phyloP scores from a whole-genome alignment of 148 eudicot genomes.

The Chenopodium formosanum region DNA sequence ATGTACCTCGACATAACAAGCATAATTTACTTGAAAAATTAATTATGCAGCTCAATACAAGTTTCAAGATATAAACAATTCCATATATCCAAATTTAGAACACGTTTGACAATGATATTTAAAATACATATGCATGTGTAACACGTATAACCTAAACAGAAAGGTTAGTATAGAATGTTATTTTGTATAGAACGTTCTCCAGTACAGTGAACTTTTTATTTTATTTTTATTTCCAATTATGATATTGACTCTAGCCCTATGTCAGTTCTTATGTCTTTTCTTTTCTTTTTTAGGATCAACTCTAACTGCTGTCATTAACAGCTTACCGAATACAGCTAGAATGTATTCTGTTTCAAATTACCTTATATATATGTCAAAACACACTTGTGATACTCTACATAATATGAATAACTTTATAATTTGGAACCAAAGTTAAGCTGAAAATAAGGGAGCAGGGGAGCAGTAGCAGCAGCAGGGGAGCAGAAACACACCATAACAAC shows the following conservation, averaged over 20 bases:
- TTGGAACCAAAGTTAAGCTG: conserved; percentile 2
- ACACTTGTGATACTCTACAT: neutral
- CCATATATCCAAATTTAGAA: too few relatives aligned
- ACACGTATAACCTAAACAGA: too few relatives aligned
- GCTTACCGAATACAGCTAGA: neutral
- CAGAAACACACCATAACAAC: too few relatives aligned
- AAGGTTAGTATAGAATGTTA: neutral
- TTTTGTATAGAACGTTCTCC: neutral
- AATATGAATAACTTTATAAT: neutral
- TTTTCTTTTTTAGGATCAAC: neutral
- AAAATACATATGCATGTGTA: too few relatives aligned
- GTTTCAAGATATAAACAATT: too few relatives aligned
- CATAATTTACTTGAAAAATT: too few relatives aligned
- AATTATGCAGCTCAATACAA: too few relatives aligned
- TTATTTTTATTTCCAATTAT: too few relatives aligned
- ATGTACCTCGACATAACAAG: too few relatives aligned
- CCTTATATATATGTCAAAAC: neutral
- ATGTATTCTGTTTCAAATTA: neutral
- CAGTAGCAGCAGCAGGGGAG: too few relatives aligned
- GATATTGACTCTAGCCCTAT: neutral
- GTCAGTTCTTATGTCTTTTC: neutral
- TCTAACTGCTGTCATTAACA: neutral
- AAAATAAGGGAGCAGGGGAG: neutral
- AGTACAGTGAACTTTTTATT: neutral
- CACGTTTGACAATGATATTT: too few relatives aligned